Conservation (phyloP, 441 rosid species). For the Melastoma candidum region DNA sequence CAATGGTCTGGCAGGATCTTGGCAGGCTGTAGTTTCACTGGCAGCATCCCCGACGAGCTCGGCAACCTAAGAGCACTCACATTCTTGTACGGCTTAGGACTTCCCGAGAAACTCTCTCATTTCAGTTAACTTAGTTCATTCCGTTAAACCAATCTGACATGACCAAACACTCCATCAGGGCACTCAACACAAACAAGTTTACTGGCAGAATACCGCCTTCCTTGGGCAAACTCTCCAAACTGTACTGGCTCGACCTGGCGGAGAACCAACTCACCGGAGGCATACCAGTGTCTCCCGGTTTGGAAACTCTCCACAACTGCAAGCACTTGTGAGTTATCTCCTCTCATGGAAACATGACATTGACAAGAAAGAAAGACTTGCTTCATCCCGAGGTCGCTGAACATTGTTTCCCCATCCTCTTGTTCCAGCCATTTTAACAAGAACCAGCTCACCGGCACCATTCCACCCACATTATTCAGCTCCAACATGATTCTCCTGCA, state of each 20-base stretch:
- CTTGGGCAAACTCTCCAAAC: constrained; percentile 11
- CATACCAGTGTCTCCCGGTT: constrained; percentile 12
- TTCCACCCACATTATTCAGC: constrained; percentile 63
- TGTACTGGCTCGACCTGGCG: constrained; percentile 13
- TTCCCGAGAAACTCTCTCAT: background rate
- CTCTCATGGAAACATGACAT: background rate
- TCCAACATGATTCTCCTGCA: constrained; percentile 75
- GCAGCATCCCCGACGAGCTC: constrained; percentile 13
- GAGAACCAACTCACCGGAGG: constrained; percentile 13
- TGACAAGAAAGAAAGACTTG: no score
- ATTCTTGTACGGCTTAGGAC: constrained; percentile 11
- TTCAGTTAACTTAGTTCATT: background rate
- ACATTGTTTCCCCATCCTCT: background rate
- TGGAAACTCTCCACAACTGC: constrained; percentile 9
- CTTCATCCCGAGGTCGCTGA: no score
- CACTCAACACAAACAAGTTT: constrained; percentile 12
- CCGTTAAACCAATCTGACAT: background rate
- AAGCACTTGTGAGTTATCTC: constrained; percentile 13
- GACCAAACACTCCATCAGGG: constrained; percentile 8
- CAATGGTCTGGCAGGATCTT: constrained; percentile 9
- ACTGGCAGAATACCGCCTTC: constrained; percentile 12
- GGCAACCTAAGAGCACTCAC: constrained; percentile 12
- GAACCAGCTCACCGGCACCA: constrained; percentile 82
- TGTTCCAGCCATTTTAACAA: constrained; percentile 73
- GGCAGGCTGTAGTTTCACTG: constrained; percentile 15